Conservation (phyloP, 139 green algal genomes). For the Nannochloris sp. region DNA sequence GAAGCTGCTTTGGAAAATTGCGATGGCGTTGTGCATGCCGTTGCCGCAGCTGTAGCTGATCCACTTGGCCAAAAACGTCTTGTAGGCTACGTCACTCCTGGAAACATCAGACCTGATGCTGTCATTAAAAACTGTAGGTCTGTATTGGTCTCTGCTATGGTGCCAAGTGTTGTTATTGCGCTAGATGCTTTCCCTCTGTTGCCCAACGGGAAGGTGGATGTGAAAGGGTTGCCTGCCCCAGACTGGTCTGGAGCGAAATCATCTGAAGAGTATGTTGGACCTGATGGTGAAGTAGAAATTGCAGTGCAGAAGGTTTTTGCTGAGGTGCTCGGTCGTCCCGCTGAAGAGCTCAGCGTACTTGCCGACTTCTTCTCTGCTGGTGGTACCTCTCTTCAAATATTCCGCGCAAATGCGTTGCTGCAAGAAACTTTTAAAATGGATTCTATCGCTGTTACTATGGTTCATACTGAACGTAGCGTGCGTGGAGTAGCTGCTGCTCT, state of each 20-base stretch:
- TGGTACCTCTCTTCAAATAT: background rate
- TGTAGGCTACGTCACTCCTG: constrained; percentile 11
- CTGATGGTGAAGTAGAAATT: background rate
- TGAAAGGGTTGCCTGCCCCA: background rate
- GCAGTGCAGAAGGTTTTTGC: background rate
- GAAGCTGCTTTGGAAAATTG: constrained; percentile 24
- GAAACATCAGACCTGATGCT: background rate
- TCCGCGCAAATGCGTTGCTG: background rate
- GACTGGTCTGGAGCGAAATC: constrained; percentile 5
- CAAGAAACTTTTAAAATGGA: background rate
- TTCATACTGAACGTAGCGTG: background rate
- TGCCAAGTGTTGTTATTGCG: constrained; percentile 19
- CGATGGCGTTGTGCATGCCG: background rate
- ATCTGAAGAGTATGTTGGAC: constrained; percentile 1
- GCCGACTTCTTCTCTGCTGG: background rate
- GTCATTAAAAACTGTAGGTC: background rate
- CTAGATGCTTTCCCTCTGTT: constrained; percentile 10
- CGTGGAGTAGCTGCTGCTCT: background rate
- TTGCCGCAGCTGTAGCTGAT: background rate
- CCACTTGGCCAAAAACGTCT: background rate
- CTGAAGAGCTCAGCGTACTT: background rate
- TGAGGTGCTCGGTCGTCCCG: background rate
- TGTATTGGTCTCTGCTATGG: constrained; percentile 5
- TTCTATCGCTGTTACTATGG: background rate
- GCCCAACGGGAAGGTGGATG: constrained; percentile 19